Evolutionary conservation across 257 asterid species (phyloP), one percentile per base, ranked within the genome.

Genomic region (Petrea volubilis): DNA sequence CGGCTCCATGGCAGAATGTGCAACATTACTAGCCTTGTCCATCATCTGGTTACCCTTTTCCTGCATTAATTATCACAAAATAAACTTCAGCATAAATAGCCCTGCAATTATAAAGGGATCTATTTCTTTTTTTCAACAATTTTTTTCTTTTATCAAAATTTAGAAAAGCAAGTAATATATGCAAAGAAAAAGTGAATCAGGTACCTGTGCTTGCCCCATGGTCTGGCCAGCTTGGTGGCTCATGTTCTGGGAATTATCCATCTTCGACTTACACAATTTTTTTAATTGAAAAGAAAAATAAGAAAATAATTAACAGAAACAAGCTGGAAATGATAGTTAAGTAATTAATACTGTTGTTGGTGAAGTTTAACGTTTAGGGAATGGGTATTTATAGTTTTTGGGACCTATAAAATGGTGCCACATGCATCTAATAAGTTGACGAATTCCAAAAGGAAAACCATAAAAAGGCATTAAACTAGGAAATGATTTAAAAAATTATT

Each of bases 1-100:
- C 4, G 92, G 57, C 52, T 86, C 87, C 74, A 77, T 81, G 4
- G 89, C 84, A 1, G 92, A 84, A n/a, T 86, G 79, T 2, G 87
- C 89, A 51, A 82, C 87, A 64, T 71, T 68, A 71, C 71, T 38
- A 14, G 89, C 87, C 70, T 82, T 84, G n/a, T 84, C 90, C 82
- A 84, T 74, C 78, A 82, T 34, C 61, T 84, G 88, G 79, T 11
- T 78, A 2, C 84, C 81, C 70, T 84, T 87, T 77, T 84, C 86
- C 88, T 85, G 78, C 67, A 55, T 56, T 40, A 34, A 21, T 2
- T 31, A 3, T n/a, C n/a, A 1, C n/a, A 52, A 1, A 53, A 8
- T n/a, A 53, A 5, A 1, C 9, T n/a, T n/a, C n/a, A n/a, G 36
- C 34, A 49, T 6, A 8, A n/a, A n/a, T n/a, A n/a, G n/a, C n/a